Evolutionary conservation across 179 eudicot genomes (phyloP).

Genomic region (Beta lomatogona): DNA sequence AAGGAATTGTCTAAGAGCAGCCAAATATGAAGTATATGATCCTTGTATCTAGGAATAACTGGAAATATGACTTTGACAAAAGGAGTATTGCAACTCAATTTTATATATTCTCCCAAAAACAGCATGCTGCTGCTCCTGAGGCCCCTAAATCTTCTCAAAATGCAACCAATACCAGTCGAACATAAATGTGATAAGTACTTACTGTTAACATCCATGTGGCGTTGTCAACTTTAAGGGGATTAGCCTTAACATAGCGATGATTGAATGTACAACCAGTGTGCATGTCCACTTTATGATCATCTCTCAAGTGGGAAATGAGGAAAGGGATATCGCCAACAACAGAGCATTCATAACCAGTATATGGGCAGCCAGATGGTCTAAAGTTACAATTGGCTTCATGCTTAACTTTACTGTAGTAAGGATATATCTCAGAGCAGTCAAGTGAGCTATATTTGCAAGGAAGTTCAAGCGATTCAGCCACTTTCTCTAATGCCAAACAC

Average conservation of each 20-base stretch:
- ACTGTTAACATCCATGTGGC: conserved; percentile 55
- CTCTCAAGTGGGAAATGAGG: conserved; percentile 45
- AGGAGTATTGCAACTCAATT: neutral
- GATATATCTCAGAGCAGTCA: conserved; percentile 37
- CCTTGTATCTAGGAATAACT: too few species aligned
- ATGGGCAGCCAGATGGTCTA: conserved; percentile 50
- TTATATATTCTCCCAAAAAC: too few species aligned
- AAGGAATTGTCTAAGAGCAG: neutral
- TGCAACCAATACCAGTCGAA: neutral
- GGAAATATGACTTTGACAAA: neutral
- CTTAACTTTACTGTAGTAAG: conserved; percentile 48
- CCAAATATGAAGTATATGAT: neutral
- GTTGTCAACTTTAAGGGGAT: conserved; percentile 45
- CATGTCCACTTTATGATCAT: conserved; percentile 54
- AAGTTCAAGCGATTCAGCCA: conserved; percentile 56
- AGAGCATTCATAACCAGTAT: conserved; percentile 56
- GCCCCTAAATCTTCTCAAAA: neutral
- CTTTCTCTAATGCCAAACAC: conserved; percentile 49
- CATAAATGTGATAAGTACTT: conserved; percentile 8
- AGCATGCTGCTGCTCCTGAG: too few species aligned
- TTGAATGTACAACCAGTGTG: conserved; percentile 50
- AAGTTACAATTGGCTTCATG: conserved; percentile 44
- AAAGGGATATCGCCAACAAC: conserved; percentile 45
- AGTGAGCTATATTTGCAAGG: conserved; percentile 46
- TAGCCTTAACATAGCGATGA: conserved; percentile 55